These are phyloP conservation scores for Mytilinidion resinicola DNA, from an alignment of 495 filamentous ascomycete genomes.

Conservation along the genomic window DNA sequence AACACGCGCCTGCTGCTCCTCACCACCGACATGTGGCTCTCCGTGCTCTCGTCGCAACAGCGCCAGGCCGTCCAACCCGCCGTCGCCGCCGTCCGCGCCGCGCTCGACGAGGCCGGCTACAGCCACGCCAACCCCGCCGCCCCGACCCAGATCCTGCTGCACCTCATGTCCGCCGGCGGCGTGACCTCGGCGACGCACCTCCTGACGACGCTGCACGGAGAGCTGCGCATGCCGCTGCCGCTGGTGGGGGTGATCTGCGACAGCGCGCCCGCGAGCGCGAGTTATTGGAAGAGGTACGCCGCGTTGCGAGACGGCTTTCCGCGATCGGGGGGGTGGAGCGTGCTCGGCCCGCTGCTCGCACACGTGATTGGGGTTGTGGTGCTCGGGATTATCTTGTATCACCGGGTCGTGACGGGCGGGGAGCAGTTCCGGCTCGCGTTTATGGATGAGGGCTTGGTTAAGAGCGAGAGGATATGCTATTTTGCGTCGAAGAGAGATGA, in stretches of 20 bases:
- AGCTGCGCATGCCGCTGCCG: neutral
- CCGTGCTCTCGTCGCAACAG: neutral
- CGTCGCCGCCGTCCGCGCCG: neutral
- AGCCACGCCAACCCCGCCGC: neutral
- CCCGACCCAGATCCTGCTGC: constrained; percentile 1
- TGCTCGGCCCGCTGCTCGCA: too few relatives aligned
- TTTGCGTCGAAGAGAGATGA: too few relatives aligned
- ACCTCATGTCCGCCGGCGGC: constrained; percentile 8
- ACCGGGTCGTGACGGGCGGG: too few relatives aligned
- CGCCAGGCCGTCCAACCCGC: constrained; percentile 1
- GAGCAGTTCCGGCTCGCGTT: too few relatives aligned
- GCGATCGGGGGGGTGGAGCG: too few relatives aligned
- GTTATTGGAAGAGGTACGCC: constrained; percentile 1
- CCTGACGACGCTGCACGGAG: neutral
- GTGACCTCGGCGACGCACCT: constrained; percentile 4
- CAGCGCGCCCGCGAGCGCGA: neutral
- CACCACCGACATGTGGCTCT: neutral
- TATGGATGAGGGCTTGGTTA: too few relatives aligned
- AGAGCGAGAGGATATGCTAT: too few relatives aligned
- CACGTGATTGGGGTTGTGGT: too few relatives aligned
- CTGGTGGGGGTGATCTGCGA: constrained; percentile 5
- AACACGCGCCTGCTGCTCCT: constrained; percentile 26
- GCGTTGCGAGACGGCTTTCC: too few relatives aligned
- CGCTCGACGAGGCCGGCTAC: neutral
- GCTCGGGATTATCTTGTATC: too few relatives aligned